Conservation (phyloP, 2,329 filamentous ascomycete species). For the Chaetomium globosum region DNA sequence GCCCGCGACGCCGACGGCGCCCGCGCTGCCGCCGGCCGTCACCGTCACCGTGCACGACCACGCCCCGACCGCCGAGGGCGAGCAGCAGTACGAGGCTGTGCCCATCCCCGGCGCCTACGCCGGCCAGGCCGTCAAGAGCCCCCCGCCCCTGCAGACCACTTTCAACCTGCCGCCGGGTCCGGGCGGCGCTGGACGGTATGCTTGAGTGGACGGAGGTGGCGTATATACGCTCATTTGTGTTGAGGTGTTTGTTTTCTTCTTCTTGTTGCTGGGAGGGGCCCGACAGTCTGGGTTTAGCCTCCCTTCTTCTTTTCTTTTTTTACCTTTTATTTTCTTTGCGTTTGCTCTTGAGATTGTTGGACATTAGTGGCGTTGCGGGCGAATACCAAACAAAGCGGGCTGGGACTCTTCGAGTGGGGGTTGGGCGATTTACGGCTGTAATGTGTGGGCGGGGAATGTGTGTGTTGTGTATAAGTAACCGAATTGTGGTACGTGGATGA, state of each 20-base stretch:
- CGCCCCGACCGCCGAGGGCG: constrained; percentile 71
- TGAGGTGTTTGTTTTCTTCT: constrained; percentile 21
- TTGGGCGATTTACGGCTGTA: constrained; percentile 11
- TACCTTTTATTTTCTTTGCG: background rate
- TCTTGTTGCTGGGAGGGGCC: background rate
- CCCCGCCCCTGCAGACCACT: constrained; percentile 49
- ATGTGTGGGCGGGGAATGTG: constrained; percentile 11
- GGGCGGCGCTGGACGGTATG: constrained; percentile 31
- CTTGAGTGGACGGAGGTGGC: background rate
- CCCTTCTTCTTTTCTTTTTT: constrained; percentile 1
- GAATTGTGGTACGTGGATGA: background rate
- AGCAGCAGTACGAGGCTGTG: constrained; percentile 81
- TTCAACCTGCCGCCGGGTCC: constrained; percentile 44
- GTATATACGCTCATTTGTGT: constrained; percentile 5
- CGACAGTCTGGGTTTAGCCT: background rate
- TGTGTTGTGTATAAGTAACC: constrained; percentile 18
- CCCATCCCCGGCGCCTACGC: constrained; percentile 86
- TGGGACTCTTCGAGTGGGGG: constrained; percentile 8
- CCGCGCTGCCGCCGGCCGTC: constrained; percentile 39
- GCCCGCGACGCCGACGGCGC: constrained; percentile 35
- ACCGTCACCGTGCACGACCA: constrained; percentile 61
- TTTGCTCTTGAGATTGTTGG: constrained; percentile 3
- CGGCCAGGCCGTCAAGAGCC: constrained; percentile 57
- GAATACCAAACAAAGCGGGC: constrained; percentile 27
- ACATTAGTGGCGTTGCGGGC: constrained; percentile 20